phyloP scores from a whole-genome alignment of 345 rosid genomes.

The Hibiscus tridactylites region DNA sequence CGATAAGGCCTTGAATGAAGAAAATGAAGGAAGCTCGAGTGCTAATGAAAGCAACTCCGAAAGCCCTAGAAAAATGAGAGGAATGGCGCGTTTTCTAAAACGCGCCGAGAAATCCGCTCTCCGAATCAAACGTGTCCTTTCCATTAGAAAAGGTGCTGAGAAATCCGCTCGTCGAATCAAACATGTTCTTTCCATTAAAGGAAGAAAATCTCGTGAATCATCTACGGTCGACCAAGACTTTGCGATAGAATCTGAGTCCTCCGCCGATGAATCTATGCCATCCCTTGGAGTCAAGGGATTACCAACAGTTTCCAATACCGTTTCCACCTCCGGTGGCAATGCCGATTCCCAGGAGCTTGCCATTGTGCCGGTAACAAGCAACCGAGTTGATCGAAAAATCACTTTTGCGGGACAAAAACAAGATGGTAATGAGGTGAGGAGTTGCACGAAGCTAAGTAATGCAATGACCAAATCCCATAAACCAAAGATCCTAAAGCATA shows the following conservation, averaged over 20 bases:
- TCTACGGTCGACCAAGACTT: constrained; percentile 21
- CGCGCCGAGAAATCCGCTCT: constrained; percentile 56
- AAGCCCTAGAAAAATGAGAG: constrained; percentile 43
- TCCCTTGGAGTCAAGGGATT: constrained; percentile 15
- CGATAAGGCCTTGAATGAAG: constrained; percentile 28
- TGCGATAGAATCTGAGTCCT: constrained; percentile 28
- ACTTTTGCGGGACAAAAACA: constrained; percentile 14
- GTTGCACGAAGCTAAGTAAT: constrained; percentile 8
- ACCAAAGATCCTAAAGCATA: constrained; percentile 12
- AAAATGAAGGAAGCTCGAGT: constrained; percentile 23
- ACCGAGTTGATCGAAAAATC: constrained; percentile 12
- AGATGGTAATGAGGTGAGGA: constrained; percentile 8
- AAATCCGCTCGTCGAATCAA: constrained; percentile 48
- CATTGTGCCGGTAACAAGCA: constrained; percentile 15
- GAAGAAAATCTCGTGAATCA: constrained; percentile 23
- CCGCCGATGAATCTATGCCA: constrained; percentile 35
- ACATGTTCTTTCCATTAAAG: constrained; percentile 57
- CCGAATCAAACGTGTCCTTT: constrained; percentile 40
- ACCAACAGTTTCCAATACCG: constrained; percentile 18
- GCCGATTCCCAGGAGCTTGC: constrained; percentile 16
- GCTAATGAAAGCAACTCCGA: constrained; percentile 33
- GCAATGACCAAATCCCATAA: not conserved
- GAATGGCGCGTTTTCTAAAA: constrained; percentile 46
- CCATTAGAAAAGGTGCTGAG: constrained; percentile 38
- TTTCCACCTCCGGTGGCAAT: not conserved